These are phyloP conservation scores for Clonostachys rosea DNA, from an alignment of 2,329 filamentous ascomycete genomes.

Conservation along the genomic window DNA sequence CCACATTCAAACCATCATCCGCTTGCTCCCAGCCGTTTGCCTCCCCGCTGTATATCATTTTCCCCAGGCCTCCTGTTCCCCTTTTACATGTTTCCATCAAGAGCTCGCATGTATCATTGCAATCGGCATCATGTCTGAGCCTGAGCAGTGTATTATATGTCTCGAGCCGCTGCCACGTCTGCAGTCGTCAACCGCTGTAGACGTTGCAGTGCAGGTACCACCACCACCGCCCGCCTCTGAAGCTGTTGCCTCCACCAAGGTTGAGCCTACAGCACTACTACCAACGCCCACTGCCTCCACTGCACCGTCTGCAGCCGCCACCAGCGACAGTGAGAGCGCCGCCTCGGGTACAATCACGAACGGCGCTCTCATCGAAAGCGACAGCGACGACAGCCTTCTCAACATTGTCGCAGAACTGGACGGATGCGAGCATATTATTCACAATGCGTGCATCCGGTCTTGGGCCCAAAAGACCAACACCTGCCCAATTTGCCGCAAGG, in stretches of 20 bases:
- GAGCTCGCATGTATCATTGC: conserved; percentile 22
- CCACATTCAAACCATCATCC: not conserved
- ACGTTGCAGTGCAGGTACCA: conserved; percentile 7
- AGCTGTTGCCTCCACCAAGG: conserved; percentile 10
- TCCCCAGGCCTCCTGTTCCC: not conserved
- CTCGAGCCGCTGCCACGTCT: conserved; percentile 50
- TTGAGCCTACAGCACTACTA: conserved; percentile 7
- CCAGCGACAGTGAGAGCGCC: no score
- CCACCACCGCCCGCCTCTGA: conserved; percentile 8
- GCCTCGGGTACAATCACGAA: not conserved
- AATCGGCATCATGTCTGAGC: conserved; percentile 42
- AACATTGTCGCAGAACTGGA: conserved; percentile 54
- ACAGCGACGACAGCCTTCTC: conserved; percentile 24
- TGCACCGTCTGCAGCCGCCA: not conserved
- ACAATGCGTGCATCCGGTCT: conserved; percentile 86
- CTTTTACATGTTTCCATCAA: conserved; percentile 44
- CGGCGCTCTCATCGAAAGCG: conserved; percentile 3
- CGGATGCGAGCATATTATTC: conserved; percentile 86
- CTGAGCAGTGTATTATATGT: conserved; percentile 69
- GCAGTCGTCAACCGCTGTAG: conserved; percentile 16
- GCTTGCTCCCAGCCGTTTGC: no score
- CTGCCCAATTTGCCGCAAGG: conserved; percentile 91
- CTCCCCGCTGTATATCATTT: no score
- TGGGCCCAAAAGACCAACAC: conserved; percentile 98
- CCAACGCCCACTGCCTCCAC: not conserved